These are phyloP conservation scores for Polygonum aviculare DNA, from an alignment of 148 eudicot genomes.

Conservation along the genomic window DNA sequence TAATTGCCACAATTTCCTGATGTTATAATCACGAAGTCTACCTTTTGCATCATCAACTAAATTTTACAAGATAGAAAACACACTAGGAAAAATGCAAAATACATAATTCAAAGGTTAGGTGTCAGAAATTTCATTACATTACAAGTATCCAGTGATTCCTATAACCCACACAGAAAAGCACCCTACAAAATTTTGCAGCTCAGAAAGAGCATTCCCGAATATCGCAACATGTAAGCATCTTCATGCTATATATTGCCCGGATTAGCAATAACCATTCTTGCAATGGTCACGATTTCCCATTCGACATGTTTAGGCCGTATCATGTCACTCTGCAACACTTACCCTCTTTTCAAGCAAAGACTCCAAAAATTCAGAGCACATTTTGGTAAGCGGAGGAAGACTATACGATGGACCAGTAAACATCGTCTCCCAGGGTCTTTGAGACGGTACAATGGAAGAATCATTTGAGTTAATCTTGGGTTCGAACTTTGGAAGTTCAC, in stretches of 20 bases:
- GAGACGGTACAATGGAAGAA: slow-evolving; percentile 35
- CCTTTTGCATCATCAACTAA: not conserved
- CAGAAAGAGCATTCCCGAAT: not conserved
- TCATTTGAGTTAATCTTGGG: slow-evolving; percentile 17
- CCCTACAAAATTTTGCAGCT: slow-evolving; percentile 4
- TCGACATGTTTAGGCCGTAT: not conserved
- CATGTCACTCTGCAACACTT: not conserved
- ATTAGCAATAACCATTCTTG: not conserved
- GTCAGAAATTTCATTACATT: not conserved
- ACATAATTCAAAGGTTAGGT: not conserved
- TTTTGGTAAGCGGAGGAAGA: slow-evolving; percentile 73
- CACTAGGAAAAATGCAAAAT: not conserved
- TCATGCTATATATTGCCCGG: not conserved
- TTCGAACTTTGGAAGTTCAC: slow-evolving; percentile 61
- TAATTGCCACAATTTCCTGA: too few species aligned
- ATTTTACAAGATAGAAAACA: not conserved
- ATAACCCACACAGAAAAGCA: not conserved
- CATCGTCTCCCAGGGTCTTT: slow-evolving; percentile 66
- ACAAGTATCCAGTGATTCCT: not conserved
- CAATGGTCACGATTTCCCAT: not conserved
- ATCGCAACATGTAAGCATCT: not conserved
- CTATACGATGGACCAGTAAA: slow-evolving; percentile 70
- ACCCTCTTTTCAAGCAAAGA: slow-evolving; percentile 73
- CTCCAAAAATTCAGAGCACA: slow-evolving; percentile 66
- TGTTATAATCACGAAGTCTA: too few species aligned